Evolutionary conservation across 2,329 filamentous ascomycete genomes (phyloP), one percentile per base, ranked within the genome.

Genomic region (Myriangium duriaei): DNA sequence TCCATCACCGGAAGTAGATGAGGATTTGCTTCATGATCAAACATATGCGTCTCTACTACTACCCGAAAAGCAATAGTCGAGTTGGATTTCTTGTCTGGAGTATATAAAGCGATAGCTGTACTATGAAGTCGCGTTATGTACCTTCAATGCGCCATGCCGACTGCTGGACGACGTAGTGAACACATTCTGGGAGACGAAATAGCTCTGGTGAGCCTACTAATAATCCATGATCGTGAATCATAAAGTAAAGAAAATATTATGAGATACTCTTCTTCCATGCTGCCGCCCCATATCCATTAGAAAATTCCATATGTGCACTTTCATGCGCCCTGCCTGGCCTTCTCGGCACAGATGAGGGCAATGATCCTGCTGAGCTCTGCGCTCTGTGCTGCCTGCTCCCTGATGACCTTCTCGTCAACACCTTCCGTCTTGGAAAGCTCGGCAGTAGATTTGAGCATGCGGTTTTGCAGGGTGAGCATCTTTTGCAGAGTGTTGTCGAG

Each of bases 401-500:
- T 63, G 49, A 68, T 61, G 13, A 63, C 54, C 42, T 57, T 57
- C 43, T 68, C 65, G 12, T 62, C 57, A 2, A 66, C 62, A 30
- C 60, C 60, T 16, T 62, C 63, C 31, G 53, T 52, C 12, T 62
- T 63, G 2, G 60, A 59, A 40, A 69, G 56, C 42, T 68, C 63
- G 14, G 62, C 60, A 30, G 61, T 63, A 4, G 62, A 61, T 40
- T 59, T 62, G 40, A 68, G 52, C 65, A 69, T 69, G 19, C 64
- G 56, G 49, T 66, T 65, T 43, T 68, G 65, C 31, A 69, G 54
- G 9, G 57, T 51, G 34, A 69, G 51, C 52, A 69, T 62, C 57
- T 68, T 69, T 37, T 61, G 55, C 2, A 69, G 57, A 4, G 65
- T 68, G 49, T 68, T 69, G 55, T 69, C 65, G 37, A 69, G 62